Evolutionary conservation across 768 basidiomycete species (phyloP).

Genomic region (Boletus patriciae): DNA sequence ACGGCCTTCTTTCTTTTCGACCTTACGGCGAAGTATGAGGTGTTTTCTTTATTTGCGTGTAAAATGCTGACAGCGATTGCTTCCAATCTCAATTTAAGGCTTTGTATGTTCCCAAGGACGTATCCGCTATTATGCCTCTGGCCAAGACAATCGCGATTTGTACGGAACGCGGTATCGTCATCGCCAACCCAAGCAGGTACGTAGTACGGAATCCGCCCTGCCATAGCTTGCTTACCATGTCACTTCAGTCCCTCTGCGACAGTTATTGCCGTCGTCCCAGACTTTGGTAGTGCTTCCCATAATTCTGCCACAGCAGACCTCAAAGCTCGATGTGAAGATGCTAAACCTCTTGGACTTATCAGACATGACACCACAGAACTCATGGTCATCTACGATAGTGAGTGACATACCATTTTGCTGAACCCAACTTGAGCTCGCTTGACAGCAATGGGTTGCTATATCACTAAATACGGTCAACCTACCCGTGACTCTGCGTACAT

Average conservation of each 20-base stretch:
- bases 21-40: constrained; percentile 63
- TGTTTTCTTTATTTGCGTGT: not conserved
- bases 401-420: constrained; percentile 23
- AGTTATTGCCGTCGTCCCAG: constrained; percentile 54
- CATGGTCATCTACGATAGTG: constrained; percentile 75
- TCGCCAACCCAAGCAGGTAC: constrained; percentile 69
- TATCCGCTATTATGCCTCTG: constrained; percentile 57
- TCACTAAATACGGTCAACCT: constrained; percentile 68
- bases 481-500: constrained; percentile 61
- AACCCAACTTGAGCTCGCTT: constrained; percentile 1
- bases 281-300: constrained; percentile 45
- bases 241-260: constrained; percentile 41
- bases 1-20: constrained; percentile 48
- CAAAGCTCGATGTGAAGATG: constrained; percentile 55
- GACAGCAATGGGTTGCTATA: constrained; percentile 73
- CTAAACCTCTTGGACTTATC: constrained; percentile 68
- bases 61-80: not conserved
- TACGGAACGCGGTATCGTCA: constrained; percentile 61
- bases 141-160: constrained; percentile 65
- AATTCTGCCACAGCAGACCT: constrained; percentile 48
- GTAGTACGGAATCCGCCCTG: constrained; percentile 18
- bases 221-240: not conserved
- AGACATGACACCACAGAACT: constrained; percentile 55
- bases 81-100: constrained; percentile 40
- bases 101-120: constrained; percentile 71